A percentile compares a stretch with the other conserved stretches of the same genome.
These are phyloP conservation scores for Kodamaea restingae DNA, from an alignment of 805 yeast species.

Conservation along the genomic window DNA sequence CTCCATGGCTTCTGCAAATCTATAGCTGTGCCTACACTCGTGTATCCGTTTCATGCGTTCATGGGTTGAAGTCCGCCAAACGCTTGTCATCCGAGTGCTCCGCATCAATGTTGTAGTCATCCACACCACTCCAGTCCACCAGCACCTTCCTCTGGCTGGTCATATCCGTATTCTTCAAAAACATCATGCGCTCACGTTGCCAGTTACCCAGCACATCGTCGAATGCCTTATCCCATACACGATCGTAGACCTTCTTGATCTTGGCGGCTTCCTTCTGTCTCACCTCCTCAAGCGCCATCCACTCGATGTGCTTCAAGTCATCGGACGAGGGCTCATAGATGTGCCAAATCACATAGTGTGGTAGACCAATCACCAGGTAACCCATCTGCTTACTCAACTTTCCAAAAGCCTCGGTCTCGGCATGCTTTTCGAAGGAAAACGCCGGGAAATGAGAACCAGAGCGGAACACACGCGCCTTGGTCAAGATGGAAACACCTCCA, in stretches of 20 bases:
- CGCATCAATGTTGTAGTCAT: slow-evolving; percentile 35
- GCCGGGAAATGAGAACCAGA: slow-evolving; percentile 95
- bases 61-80: slow-evolving; percentile 42
- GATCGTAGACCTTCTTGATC: slow-evolving; percentile 60
- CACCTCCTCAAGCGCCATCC: slow-evolving; percentile 80
- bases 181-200: slow-evolving; percentile 63
- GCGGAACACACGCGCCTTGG: slow-evolving; percentile 83
- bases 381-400: slow-evolving; percentile 85
- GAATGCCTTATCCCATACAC: slow-evolving; percentile 74
- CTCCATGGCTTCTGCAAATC: not conserved
- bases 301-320: slow-evolving; percentile 81
- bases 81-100: slow-evolving; percentile 25
- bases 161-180: slow-evolving; percentile 75
- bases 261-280: slow-evolving; percentile 60
- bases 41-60: not conserved
- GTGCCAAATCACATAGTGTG: slow-evolving; percentile 52
- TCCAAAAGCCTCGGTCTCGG: slow-evolving; percentile 97
- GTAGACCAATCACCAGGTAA: slow-evolving; percentile 79
- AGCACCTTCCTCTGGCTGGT: slow-evolving; percentile 42
- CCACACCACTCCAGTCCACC: slow-evolving; percentile 71
- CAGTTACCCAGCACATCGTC: slow-evolving; percentile 71
- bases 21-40: not conserved
- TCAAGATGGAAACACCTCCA: slow-evolving; percentile 92
- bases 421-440: slow-evolving; percentile 91
- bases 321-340: slow-evolving; percentile 91